Evolutionary conservation across 1,284 basidiomycete species (phyloP).

Genomic region (Quambalaria eucalypti): DNA sequence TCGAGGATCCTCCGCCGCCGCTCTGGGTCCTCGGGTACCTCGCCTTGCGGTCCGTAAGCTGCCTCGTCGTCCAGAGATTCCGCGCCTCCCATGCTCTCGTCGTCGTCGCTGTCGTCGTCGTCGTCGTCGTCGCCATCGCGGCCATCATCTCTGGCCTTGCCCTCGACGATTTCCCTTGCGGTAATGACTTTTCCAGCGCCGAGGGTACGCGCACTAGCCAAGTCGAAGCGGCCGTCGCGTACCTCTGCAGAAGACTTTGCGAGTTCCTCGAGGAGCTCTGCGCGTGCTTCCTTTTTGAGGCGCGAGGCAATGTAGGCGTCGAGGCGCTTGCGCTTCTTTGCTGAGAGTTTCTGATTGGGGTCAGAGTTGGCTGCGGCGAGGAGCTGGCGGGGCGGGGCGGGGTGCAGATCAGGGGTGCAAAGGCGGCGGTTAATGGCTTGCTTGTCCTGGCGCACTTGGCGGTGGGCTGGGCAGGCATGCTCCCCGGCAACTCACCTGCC

Average conservation of each 20-base stretch:
- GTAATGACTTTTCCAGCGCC: conserved; percentile 36
- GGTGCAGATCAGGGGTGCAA: too few species aligned
- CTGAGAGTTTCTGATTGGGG: conserved; percentile 15
- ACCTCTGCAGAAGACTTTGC: conserved; percentile 36
- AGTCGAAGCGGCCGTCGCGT: conserved; percentile 21
- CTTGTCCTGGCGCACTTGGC: too few species aligned
- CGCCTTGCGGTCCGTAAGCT: not conserved
- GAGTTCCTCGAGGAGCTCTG: conserved; percentile 37
- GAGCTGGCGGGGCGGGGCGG: not conserved
- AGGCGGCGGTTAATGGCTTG: too few species aligned
- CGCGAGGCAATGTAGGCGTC: conserved; percentile 46
- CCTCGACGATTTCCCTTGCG: conserved; percentile 30
- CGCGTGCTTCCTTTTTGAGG: conserved; percentile 43
- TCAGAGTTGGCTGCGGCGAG: not conserved
- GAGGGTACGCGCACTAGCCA: conserved; percentile 38
- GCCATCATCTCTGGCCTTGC: conserved; percentile 13
- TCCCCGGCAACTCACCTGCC: conserved; percentile 6
- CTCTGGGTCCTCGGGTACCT: conserved; percentile 14
- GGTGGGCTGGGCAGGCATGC: too few species aligned
- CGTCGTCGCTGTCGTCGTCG: conserved; percentile 11
- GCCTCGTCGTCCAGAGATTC: not conserved
- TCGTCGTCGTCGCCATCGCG: conserved; percentile 17
- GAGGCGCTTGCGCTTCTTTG: conserved; percentile 46
- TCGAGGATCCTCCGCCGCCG: conserved; percentile 21
- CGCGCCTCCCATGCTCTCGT: conserved; percentile 3